phyloP scores from a whole-genome alignment of 2,329 filamentous ascomycete genomes.

The Nectriaceae sp. region DNA sequence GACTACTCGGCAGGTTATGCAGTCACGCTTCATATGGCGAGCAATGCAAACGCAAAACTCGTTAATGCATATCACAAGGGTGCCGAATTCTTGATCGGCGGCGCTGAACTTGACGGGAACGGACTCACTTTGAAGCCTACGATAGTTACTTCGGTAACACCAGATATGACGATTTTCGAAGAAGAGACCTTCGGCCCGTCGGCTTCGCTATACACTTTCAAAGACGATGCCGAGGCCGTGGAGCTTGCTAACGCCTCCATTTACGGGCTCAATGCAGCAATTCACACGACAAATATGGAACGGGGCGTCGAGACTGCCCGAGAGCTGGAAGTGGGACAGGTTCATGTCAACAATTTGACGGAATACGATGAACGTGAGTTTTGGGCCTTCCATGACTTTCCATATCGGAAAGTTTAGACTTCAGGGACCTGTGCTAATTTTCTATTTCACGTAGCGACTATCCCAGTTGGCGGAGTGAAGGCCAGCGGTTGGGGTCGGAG shows the following conservation, averaged over 20 bases:
- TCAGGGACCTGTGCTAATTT: not conserved
- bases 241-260: slow-evolving; percentile 1
- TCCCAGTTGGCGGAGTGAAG: not conserved
- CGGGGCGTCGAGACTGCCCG: not conserved
- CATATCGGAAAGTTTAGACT: not conserved
- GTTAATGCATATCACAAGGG: slow-evolving; percentile 67
- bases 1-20: not conserved
- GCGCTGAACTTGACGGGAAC: slow-evolving; percentile 54
- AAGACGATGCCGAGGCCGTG: slow-evolving; percentile 52
- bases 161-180: slow-evolving; percentile 66
- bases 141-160: slow-evolving; percentile 49
- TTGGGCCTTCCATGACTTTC: not conserved
- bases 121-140: not conserved
- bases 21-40: not conserved
- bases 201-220: slow-evolving; percentile 64
- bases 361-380: not conserved
- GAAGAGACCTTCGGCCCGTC: slow-evolving; percentile 74
- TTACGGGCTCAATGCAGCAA: slow-evolving; percentile 1
- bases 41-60: not conserved
- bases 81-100: slow-evolving; percentile 46
- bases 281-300: not conserved
- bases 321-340: not conserved
- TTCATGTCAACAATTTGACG: not conserved
- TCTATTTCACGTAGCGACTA: not conserved
- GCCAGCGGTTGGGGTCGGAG: not conserved